Evolutionary conservation across 2,329 filamentous ascomycete genomes (phyloP).

Genomic region (Chaetothyriales sp.): DNA sequence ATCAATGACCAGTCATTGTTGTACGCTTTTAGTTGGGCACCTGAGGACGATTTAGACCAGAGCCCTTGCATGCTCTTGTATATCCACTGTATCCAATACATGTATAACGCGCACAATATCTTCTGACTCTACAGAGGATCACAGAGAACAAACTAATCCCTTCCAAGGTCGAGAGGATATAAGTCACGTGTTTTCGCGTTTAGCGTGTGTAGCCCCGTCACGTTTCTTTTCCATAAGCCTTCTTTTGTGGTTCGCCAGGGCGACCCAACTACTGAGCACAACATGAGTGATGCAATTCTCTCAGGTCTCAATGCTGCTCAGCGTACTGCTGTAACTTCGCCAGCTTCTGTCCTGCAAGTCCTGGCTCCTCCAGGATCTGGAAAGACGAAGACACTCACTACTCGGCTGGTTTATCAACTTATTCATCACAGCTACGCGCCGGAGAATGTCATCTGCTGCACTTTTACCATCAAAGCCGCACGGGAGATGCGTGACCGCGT

Average conservation of each 20-base stretch:
- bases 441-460: constrained; percentile 83
- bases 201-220: background rate
- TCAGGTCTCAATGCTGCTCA: constrained; percentile 50
- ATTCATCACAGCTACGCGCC: constrained; percentile 56
- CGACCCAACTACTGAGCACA: background rate
- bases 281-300: constrained; percentile 35
- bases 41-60: background rate
- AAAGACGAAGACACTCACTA: constrained; percentile 90
- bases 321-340: constrained; percentile 47
- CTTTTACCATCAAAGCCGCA: constrained; percentile 91
- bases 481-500: constrained; percentile 87
- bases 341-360: constrained; percentile 44
- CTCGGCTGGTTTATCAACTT: constrained; percentile 79
- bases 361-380: constrained; percentile 55
- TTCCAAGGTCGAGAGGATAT: too few species aligned
- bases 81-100: background rate
- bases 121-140: background rate
- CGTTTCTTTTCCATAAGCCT: too few species aligned
- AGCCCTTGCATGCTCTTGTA: background rate
- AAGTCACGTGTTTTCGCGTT: background rate
- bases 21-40: too few species aligned
- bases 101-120: background rate
- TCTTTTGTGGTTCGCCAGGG: background rate
- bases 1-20: background rate
- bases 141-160: too few species aligned